Evolutionary conservation across 495 filamentous ascomycete genomes (phyloP).

Genomic region (Cairneyella variabilis): DNA sequence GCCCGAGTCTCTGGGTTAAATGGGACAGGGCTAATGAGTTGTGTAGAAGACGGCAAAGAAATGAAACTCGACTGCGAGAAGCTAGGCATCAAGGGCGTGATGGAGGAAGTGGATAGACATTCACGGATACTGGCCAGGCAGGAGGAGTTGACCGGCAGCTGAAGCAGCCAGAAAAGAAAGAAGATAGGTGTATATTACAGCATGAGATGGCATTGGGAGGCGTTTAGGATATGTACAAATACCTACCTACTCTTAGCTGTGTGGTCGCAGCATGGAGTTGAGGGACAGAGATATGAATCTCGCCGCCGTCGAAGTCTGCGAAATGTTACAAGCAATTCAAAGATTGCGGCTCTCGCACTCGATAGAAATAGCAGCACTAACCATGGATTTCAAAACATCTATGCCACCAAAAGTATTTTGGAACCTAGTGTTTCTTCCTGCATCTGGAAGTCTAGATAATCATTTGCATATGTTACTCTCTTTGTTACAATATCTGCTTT

Average conservation of each 20-base stretch:
- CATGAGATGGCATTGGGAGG: conserved; percentile 16
- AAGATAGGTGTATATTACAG: conserved; percentile 6
- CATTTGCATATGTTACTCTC: too few species aligned
- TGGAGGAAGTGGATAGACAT: conserved; percentile 87
- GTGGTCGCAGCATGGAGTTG: not conserved
- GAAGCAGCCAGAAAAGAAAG: not conserved
- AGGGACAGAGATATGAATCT: not conserved
- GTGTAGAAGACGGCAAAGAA: conserved; percentile 76
- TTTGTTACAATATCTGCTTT: too few species aligned
- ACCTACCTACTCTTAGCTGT: not conserved
- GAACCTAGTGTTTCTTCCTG: too few species aligned
- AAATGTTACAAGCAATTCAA: too few species aligned
- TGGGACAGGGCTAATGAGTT: conserved; percentile 4
- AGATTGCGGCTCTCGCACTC: too few species aligned
- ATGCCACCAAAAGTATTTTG: too few species aligned
- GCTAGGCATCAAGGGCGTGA: conserved; percentile 79
- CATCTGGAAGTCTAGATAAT: too few species aligned
- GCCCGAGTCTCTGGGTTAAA: not conserved
- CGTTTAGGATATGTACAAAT: conserved; percentile 12
- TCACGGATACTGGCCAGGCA: conserved; percentile 74
- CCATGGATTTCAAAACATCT: too few species aligned
- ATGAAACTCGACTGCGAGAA: conserved; percentile 66
- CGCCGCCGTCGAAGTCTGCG: too few species aligned
- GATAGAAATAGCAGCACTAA: too few species aligned
- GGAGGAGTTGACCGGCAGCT: conserved; percentile 65